A percentile compares a stretch with the other conserved stretches of the same genome.
phyloP scores from a whole-genome alignment of 345 rosid genomes.

The Aegle marmelos region DNA sequence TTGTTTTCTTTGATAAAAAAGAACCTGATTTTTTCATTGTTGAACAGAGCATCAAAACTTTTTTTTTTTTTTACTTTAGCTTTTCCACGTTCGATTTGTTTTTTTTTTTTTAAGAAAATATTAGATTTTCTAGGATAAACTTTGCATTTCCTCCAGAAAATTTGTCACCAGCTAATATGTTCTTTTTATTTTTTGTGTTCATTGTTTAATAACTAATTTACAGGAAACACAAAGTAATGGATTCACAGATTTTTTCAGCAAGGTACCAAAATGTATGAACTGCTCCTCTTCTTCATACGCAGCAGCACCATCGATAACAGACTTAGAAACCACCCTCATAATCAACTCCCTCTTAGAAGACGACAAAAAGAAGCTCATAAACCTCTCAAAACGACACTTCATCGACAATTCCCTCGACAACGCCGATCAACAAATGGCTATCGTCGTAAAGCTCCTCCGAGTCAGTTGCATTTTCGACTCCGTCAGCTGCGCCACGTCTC shows the following conservation, averaged over 20 bases:
- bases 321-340: slow-evolving; percentile 17
- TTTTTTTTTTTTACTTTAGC: neutral
- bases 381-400: slow-evolving; percentile 23
- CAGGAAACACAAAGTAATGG: slow-evolving; percentile 33
- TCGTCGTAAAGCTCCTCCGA: slow-evolving; percentile 44
- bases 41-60: neutral
- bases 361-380: slow-evolving; percentile 38
- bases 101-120: too few relatives aligned
- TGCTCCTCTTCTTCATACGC: slow-evolving; percentile 10
- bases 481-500: slow-evolving; percentile 48
- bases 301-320: neutral
- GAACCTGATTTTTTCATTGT: neutral
- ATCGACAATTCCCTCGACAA: slow-evolving; percentile 21
- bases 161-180: neutral
- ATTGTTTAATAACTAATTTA: neutral
- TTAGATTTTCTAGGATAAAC: neutral
- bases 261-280: slow-evolving; percentile 12
- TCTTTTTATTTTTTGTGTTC: neutral
- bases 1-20: neutral
- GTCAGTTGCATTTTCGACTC: slow-evolving; percentile 61
- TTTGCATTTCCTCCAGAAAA: neutral
- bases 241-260: slow-evolving; percentile 24
- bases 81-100: neutral
- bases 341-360: slow-evolving; percentile 40
- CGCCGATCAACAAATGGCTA: neutral